Evolutionary conservation across 257 asterid genomes (phyloP).

Genomic region (Vinca minor): DNA sequence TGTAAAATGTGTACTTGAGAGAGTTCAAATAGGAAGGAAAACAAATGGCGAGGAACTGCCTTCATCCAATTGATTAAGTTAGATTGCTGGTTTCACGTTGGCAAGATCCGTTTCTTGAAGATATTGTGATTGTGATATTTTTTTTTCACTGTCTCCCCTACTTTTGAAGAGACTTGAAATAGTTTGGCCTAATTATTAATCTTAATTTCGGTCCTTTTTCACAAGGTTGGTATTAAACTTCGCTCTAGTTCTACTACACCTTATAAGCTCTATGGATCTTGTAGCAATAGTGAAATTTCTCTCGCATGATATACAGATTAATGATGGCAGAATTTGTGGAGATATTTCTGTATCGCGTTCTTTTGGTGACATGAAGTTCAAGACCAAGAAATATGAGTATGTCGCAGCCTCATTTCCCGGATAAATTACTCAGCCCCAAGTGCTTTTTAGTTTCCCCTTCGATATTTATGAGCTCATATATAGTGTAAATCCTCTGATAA

Average conservation of each 20-base stretch:
- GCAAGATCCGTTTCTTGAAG: not conserved
- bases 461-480: not conserved
- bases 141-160: not conserved
- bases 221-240: not conserved
- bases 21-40: not conserved
- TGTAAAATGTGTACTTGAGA: not conserved
- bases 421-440: constrained; percentile 4
- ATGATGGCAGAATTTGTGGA: constrained; percentile 85
- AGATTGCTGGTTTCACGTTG: not conserved
- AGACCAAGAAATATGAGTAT: constrained; percentile 73
- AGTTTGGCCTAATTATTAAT: not conserved
- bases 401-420: constrained; percentile 17
- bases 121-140: not conserved
- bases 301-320: constrained; percentile 41
- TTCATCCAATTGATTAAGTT: not conserved
- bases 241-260: not conserved
- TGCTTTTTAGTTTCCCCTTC: not conserved
- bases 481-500: not conserved
- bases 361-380: constrained; percentile 88
- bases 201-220: not conserved
- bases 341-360: constrained; percentile 95
- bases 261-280: not conserved
- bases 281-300: not conserved
- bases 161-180: not conserved
- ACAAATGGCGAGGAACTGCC: not conserved